These are phyloP conservation scores for Coleophoma eucalyptorum DNA, from an alignment of 2,329 filamentous ascomycete genomes.

Conservation along the genomic window DNA sequence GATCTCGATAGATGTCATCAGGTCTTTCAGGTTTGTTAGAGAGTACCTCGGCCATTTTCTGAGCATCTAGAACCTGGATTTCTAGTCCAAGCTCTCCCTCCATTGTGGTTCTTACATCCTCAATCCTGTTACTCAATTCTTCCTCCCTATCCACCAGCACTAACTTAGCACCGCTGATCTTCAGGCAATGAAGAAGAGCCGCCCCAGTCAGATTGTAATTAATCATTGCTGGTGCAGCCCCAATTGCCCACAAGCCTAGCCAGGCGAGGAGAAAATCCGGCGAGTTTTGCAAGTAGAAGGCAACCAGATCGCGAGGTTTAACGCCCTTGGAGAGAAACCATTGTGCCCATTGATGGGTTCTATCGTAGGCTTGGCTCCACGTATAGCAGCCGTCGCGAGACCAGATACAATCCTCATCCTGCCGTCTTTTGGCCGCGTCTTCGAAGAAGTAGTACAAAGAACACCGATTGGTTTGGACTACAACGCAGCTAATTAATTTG, in stretches of 20 bases:
- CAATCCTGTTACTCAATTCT: conserved; percentile 51
- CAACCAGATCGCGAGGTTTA: conserved; percentile 55
- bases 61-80: conserved; percentile 47
- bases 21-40: conserved; percentile 45
- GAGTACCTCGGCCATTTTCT: conserved; percentile 41
- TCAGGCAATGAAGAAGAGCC: conserved; percentile 62
- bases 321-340: conserved; percentile 59
- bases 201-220: conserved; percentile 65
- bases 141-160: conserved; percentile 55
- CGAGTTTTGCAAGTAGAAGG: conserved; percentile 64
- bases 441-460: conserved; percentile 67
- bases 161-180: conserved; percentile 50
- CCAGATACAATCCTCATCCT: conserved; percentile 61
- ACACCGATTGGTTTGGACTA: conserved; percentile 46
- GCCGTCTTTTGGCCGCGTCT: conserved; percentile 45
- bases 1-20: conserved; percentile 49
- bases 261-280: conserved; percentile 64
- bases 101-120: conserved; percentile 51
- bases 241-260: conserved; percentile 61
- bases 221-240: conserved; percentile 66
- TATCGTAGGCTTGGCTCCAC: conserved; percentile 51
- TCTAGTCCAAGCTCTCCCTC: conserved; percentile 43
- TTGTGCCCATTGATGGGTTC: conserved; percentile 56
- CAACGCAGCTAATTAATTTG: too few relatives aligned
- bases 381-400: conserved; percentile 58